Evolutionary conservation across 2,329 filamentous ascomycete genomes (phyloP).

Genomic region (Lasiodiplodia sp.): DNA sequence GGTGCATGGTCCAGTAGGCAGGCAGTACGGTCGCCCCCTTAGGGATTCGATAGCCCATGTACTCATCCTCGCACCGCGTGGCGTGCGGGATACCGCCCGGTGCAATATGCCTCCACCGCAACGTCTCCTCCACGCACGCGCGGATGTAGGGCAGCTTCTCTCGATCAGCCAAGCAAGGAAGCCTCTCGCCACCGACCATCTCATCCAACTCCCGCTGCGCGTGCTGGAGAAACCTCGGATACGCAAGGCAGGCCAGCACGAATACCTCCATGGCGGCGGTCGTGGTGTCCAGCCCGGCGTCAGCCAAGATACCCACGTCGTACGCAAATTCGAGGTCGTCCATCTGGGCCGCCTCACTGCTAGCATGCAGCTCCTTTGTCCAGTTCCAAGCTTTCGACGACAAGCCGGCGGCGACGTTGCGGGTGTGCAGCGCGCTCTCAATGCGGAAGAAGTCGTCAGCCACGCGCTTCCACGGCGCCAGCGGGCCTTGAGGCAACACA

Average conservation of each 20-base stretch:
- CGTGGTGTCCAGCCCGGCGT: constrained; percentile 39
- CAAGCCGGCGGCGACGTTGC: constrained; percentile 33
- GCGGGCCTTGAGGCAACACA: constrained; percentile 42
- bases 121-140: constrained; percentile 40
- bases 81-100: constrained; percentile 55
- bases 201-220: constrained; percentile 36
- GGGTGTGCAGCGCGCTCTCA: constrained; percentile 34
- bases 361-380: constrained; percentile 31
- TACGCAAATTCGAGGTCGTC: constrained; percentile 34
- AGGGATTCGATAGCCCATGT: constrained; percentile 58
- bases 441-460: constrained; percentile 34
- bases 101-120: constrained; percentile 44
- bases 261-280: constrained; percentile 33
- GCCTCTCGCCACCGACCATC: constrained; percentile 34
- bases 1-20: constrained; percentile 39
- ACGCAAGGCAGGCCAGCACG: constrained; percentile 34
- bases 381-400: constrained; percentile 37
- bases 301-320: constrained; percentile 35
- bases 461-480: constrained; percentile 43
- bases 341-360: constrained; percentile 32
- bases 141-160: constrained; percentile 39
- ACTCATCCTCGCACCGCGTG: constrained; percentile 54
- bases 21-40: constrained; percentile 50
- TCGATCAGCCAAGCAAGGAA: constrained; percentile 38
- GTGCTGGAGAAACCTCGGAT: constrained; percentile 31